Conservation (phyloP, 2,329 filamentous ascomycete genomes). For the Fusarium bulbicola region DNA sequence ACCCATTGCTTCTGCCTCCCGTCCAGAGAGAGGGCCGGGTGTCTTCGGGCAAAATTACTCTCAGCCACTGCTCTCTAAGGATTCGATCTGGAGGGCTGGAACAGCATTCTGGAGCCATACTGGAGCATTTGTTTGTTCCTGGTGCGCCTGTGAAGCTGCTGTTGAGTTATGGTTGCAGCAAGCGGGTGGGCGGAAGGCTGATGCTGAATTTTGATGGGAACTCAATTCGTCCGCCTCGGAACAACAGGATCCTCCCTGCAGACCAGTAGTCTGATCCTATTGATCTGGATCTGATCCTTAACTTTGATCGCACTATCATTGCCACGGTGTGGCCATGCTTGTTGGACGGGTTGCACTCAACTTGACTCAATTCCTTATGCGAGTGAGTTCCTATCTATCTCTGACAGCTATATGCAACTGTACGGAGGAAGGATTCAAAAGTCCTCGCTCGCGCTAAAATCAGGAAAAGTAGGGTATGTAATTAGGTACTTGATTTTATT, state of each 20-base stretch:
- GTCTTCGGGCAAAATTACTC: slow-evolving; percentile 37
- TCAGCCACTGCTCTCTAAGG: slow-evolving; percentile 8
- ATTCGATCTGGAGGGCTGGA: slow-evolving; percentile 25
- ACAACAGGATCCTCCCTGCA: slow-evolving; percentile 30
- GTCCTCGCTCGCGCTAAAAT: no score
- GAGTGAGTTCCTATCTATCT: slow-evolving; percentile 24
- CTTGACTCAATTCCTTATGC: slow-evolving; percentile 15
- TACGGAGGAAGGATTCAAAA: no score
- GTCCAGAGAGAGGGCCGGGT: slow-evolving; percentile 29
- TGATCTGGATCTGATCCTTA: slow-evolving; percentile 10
- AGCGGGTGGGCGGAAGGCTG: slow-evolving; percentile 41
- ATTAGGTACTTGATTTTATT: no score
- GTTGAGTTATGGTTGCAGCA: slow-evolving; percentile 39
- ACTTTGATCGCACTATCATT: slow-evolving; percentile 24
- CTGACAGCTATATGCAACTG: background rate
- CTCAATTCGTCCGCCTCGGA: slow-evolving; percentile 32
- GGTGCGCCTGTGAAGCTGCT: slow-evolving; percentile 36
- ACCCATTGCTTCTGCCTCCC: background rate
- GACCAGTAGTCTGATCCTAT: slow-evolving; percentile 4
- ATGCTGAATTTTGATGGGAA: slow-evolving; percentile 39
- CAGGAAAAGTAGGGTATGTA: no score
- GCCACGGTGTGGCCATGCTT: slow-evolving; percentile 28
- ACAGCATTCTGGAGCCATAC: slow-evolving; percentile 8
- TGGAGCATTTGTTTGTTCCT: slow-evolving; percentile 16
- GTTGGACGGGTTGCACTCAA: slow-evolving; percentile 33